Base-by-base conservation (phyloP, 306 rosid genomes). In the Inga laurina region DNA sequence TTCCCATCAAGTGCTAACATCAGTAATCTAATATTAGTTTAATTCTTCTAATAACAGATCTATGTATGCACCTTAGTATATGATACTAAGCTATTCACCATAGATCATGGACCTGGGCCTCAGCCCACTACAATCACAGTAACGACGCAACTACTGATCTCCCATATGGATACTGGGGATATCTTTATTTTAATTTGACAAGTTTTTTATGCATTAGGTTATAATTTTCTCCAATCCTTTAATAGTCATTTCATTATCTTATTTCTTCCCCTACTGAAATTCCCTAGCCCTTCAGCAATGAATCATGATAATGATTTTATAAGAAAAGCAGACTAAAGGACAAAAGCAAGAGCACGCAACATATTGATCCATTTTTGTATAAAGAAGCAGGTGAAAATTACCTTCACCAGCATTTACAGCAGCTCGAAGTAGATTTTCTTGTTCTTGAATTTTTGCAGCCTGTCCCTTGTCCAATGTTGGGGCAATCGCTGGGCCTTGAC, bases 381-480 rank as follows among this genome's bases (percentile, higher is more conserved):
- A 67, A 67, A 37, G 78, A 27, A 57, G 37, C 46, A 75, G 77
- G 30, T 75, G 10, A 61, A 56, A 70, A 51, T 68, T 85, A 91
- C 97, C 98, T 21, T 92, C 96, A 27, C 99, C 99, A 32, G 24
- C 75, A 85, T 95, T 92, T 70, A 93, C 98, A 30, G 99, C 94
- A 70, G 98, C 89, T 24, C 98, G 97, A 78, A 95, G 99, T 54
- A 92, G 82, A 82, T 88, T 95, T 80, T 95, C 99, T 79, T 92
- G 97, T 71, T 92, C 98, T 82, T 95, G 97, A 88, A 95, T 93
- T 88, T 93, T 95, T 59, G 97, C 98, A 57, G 98, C 96, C 91
- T 93, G 96, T 21, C 94, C 98, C 89, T 95, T 95, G 83, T 95
- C 99, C 69, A 95, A 52, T 35, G 99, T 92, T 51, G 98, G 96